Conservation (phyloP, 805 yeast genomes). For the Pichia nakasei region DNA sequence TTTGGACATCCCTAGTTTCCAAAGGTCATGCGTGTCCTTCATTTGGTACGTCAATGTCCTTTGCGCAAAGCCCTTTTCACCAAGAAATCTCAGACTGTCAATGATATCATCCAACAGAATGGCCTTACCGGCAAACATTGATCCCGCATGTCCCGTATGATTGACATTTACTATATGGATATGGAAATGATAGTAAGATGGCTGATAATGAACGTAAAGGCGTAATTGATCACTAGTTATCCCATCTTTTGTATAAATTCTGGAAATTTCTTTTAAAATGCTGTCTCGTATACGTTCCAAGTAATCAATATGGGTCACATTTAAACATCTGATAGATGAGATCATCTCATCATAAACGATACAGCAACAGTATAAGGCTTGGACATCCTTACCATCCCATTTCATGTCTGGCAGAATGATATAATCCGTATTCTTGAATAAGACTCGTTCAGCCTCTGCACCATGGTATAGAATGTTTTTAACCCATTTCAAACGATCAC, state of each 20-base stretch:
- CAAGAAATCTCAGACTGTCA: conserved; percentile 50
- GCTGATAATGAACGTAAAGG: conserved; percentile 86
- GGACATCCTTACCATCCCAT: conserved; percentile 76
- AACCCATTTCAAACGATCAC: conserved; percentile 84
- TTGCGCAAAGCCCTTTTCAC: conserved; percentile 47
- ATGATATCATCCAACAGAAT: conserved; percentile 73
- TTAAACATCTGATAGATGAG: conserved; percentile 68
- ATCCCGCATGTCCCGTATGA: conserved; percentile 59
- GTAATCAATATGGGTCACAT: conserved; percentile 47
- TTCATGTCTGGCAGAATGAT: conserved; percentile 90
- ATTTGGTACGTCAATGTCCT: conserved; percentile 56
- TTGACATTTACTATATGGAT: conserved; percentile 74
- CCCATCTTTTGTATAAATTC: conserved; percentile 29
- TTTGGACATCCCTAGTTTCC: conserved; percentile 34
- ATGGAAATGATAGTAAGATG: conserved; percentile 93
- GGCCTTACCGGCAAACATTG: conserved; percentile 74
- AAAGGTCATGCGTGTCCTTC: conserved; percentile 72
- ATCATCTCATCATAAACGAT: conserved; percentile 65
- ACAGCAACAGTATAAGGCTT: conserved; percentile 66
- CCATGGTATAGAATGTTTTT: conserved; percentile 72
- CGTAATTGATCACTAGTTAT: conserved; percentile 52
- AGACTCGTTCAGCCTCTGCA: conserved; percentile 76
- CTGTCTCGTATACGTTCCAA: conserved; percentile 38
- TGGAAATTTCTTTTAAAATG: conserved; percentile 40
- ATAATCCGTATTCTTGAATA: conserved; percentile 59